Evolutionary conservation across 1,284 basidiomycete species (phyloP), one percentile per base, ranked within the genome.

Genomic region (Ganoderma sinense): DNA sequence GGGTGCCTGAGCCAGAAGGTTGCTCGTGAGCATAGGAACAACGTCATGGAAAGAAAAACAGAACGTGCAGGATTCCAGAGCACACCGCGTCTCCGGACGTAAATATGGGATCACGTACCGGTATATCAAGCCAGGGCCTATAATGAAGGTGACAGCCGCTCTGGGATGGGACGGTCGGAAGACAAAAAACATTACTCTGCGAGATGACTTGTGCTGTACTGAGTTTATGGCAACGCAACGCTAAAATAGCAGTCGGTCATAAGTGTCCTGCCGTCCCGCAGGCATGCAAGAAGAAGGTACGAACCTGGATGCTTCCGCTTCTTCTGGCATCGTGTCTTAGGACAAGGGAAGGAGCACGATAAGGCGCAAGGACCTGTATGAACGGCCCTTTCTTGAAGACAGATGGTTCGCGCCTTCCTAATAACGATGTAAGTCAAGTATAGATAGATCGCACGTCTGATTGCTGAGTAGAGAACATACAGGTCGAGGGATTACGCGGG

Each of bases 1-100:
- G 62, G 29, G 62, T 62, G 48, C 62, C 62, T 62, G 62, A 33
- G 40, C 18, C 56, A 56, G 33, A 59, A 59, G 29, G 39, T 6
- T 39, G 39, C 36, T 16, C 59, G 59, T 61, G n/a, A 61, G 59
- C 39, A 23, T 14, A 23, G 59, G 33, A 8, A 23, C 55, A 36
- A 58, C 18, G 36, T 16, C 20, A 39, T n/a, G 14, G 10, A 11
- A 10, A 39, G 56, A 23, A 20, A 55, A 59, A 14, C 33, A 11
- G 20, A 39, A 59, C 8, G 11, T 4, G 23, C 10, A 13, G 23
- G 23, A 40, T 29, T 26, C 39, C 39, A 43, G 14, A 36, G 39
- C 39, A 14, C 11, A 36, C 56, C 23, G 39, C 59, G 3, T 39
- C 36, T 39, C n/a, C 18, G 58, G 39, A 36, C n/a, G 18, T n/a